Conservation (phyloP, 2,329 filamentous ascomycete species). For the Purpureocillium lavendulum region DNA sequence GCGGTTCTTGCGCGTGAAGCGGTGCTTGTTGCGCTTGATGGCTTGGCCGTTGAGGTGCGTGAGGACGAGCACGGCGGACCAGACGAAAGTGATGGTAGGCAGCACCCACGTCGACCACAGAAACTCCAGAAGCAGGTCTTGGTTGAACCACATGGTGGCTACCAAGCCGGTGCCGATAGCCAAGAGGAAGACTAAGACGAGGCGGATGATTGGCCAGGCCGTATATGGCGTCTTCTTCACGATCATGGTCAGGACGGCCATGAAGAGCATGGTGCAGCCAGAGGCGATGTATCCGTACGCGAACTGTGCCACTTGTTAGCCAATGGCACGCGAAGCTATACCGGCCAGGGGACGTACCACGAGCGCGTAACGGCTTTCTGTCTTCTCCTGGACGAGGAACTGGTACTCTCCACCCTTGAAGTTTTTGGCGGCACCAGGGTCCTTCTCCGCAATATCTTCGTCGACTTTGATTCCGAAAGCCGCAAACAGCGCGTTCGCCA, state of each 20-base stretch:
- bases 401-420: slow-evolving; percentile 11
- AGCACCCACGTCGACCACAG: slow-evolving; percentile 21
- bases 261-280: slow-evolving; percentile 21
- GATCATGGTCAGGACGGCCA: slow-evolving; percentile 20
- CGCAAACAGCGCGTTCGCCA: slow-evolving; percentile 20
- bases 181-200: slow-evolving; percentile 17
- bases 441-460: slow-evolving; percentile 10
- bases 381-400: slow-evolving; percentile 12
- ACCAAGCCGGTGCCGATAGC: slow-evolving; percentile 20
- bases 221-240: slow-evolving; percentile 21
- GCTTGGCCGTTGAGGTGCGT: slow-evolving; percentile 18
- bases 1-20: slow-evolving; percentile 5
- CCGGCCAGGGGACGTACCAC: slow-evolving; percentile 16
- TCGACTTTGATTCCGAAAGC: slow-evolving; percentile 22
- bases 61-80: slow-evolving; percentile 20
- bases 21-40: slow-evolving; percentile 1
- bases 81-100: slow-evolving; percentile 24
- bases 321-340: not conserved
- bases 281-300: slow-evolving; percentile 24
- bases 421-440: slow-evolving; percentile 3
- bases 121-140: slow-evolving; percentile 9
- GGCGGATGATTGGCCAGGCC: slow-evolving; percentile 22
- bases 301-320: slow-evolving; percentile 15
- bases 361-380: slow-evolving; percentile 17
- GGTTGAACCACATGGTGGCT: slow-evolving; percentile 14